Evolutionary conservation across 2,329 filamentous ascomycete species (phyloP).

Genomic region (Ophiostoma sp.): DNA sequence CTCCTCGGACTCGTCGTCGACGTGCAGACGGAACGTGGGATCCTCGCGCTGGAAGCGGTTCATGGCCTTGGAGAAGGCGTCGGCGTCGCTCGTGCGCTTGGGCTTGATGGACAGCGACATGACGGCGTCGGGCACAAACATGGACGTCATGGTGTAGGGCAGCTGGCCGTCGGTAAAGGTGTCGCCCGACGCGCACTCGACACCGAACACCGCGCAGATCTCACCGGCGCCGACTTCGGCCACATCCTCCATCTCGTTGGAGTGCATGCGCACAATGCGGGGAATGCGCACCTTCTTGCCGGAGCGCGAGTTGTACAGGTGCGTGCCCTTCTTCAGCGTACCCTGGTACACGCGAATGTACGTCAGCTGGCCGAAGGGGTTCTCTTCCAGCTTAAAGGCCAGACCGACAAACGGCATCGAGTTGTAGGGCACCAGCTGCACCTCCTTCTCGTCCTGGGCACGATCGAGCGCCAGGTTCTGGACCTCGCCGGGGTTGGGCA

Average conservation of each 20-base stretch:
- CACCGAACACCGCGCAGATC: conserved; percentile 96
- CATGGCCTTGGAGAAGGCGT: conserved; percentile 98
- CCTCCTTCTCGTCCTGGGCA: conserved; percentile 67
- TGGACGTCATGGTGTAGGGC: conserved; percentile 93
- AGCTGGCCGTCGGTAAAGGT: conserved; percentile 93
- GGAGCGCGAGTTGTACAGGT: conserved; percentile 87
- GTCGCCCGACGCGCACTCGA: conserved; percentile 95
- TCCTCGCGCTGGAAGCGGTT: conserved; percentile 98
- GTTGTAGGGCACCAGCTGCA: conserved; percentile 89
- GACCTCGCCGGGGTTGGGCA: conserved; percentile 86
- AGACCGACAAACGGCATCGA: conserved; percentile 89
- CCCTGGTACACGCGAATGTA: conserved; percentile 99
- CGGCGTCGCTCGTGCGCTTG: conserved; percentile 83
- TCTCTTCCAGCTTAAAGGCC: conserved; percentile 98
- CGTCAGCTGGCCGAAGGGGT: conserved; percentile 95
- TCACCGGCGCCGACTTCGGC: conserved; percentile 88
- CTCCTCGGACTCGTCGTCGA: conserved; percentile 87
- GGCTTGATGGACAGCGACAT: conserved; percentile 97
- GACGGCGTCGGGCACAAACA: conserved; percentile 97
- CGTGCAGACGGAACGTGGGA: conserved; percentile 91
- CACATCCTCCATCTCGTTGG: conserved; percentile 98
- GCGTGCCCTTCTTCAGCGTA: conserved; percentile 76
- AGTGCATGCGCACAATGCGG: conserved; percentile 98
- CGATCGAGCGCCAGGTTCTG: conserved; percentile 85
- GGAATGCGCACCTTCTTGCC: conserved; percentile 96